A percentile compares a stretch with the other conserved stretches of the same genome.
These are phyloP conservation scores for Dalechampia spathulata DNA, from an alignment of 441 rosid genomes.

Conservation along the genomic window DNA sequence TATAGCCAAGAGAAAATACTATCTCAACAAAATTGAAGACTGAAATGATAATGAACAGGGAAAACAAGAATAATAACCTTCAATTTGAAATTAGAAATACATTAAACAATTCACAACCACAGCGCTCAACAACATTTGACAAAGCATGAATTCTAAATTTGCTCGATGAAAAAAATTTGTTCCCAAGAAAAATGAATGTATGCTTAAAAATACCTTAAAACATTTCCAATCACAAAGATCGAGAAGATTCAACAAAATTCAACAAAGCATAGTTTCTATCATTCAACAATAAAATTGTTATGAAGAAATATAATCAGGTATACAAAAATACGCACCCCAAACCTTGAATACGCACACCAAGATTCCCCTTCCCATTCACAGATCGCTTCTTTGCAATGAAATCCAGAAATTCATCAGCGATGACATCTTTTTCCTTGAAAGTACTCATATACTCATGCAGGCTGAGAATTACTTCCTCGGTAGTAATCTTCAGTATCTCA, in stretches of 20 bases:
- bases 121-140: no score
- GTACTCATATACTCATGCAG: constrained; percentile 47
- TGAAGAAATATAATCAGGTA: neutral
- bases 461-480: constrained; percentile 46
- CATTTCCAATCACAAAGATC: no score
- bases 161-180: no score
- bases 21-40: neutral
- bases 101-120: neutral
- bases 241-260: no score
- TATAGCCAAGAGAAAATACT: neutral
- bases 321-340: constrained; percentile 59
- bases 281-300: no score
- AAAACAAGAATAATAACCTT: no score
- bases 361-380: constrained; percentile 52
- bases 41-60: no score
- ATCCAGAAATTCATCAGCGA: constrained; percentile 53
- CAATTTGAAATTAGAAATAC: neutral
- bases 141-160: no score
- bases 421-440: constrained; percentile 31
- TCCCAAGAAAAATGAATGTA: no score
- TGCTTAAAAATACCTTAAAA: no score
- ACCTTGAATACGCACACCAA: constrained; percentile 75
- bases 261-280: no score
- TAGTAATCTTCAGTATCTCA: constrained; percentile 51
- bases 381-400: constrained; percentile 57